Evolutionary conservation across 2,329 filamentous ascomycete genomes (phyloP).

Genomic region (Claviceps cyperi): DNA sequence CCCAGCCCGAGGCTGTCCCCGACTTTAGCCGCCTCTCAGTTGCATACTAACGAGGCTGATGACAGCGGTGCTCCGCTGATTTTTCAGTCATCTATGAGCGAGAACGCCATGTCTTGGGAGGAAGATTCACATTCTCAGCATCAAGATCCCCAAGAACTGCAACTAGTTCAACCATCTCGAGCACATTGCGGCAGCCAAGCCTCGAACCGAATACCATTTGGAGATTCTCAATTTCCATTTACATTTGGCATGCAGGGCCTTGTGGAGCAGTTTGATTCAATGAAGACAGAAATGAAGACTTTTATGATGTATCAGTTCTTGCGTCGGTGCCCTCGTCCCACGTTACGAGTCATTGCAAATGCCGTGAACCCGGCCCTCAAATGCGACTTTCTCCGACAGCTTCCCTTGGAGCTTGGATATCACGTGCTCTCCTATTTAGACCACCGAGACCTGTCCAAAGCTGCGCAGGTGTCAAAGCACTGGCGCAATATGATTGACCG

Average conservation of each 20-base stretch:
- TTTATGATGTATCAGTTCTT: conserved; percentile 96
- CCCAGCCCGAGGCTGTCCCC: conserved; percentile 92
- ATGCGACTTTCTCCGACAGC: conserved; percentile 74
- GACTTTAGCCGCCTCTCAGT: conserved; percentile 59
- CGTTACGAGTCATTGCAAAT: conserved; percentile 75
- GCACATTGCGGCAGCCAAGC: conserved; percentile 11
- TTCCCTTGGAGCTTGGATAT: conserved; percentile 76
- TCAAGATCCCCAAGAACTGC: conserved; percentile 12
- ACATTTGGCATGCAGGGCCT: conserved; percentile 73
- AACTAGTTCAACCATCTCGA: conserved; percentile 1
- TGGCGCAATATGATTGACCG: conserved; percentile 86
- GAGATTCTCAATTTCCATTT: conserved; percentile 10
- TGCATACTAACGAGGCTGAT: conserved; percentile 31
- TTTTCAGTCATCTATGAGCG: conserved; percentile 18
- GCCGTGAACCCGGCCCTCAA: conserved; percentile 89
- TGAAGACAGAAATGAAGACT: conserved; percentile 83
- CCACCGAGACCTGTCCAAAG: conserved; percentile 70
- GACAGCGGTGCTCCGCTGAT: conserved; percentile 23
- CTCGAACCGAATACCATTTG: neutral
- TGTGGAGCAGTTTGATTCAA: conserved; percentile 77
- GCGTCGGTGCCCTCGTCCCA: conserved; percentile 73
- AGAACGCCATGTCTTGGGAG: conserved; percentile 18
- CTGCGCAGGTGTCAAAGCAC: conserved; percentile 83
- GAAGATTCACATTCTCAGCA: conserved; percentile 28
- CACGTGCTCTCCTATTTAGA: conserved; percentile 82